phyloP scores from a whole-genome alignment of 73 alveolate genomes.

The Blepharisma stoltei region DNA sequence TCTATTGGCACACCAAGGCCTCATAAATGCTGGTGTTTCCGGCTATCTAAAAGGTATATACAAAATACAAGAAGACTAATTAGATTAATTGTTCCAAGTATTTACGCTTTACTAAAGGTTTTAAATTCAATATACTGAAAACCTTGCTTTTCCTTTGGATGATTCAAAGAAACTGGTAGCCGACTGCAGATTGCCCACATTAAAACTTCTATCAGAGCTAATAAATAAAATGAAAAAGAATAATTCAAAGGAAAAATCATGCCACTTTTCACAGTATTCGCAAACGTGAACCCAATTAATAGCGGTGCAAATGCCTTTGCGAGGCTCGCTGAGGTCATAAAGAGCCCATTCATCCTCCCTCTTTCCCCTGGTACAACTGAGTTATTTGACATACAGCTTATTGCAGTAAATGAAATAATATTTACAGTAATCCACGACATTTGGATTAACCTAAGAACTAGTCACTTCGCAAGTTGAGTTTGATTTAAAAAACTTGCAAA shows the following conservation, averaged over 20 bases:
- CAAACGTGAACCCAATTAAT: neutral
- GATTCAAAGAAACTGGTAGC: too few relatives aligned
- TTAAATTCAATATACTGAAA: too few relatives aligned
- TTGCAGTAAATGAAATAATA: neutral
- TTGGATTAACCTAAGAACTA: neutral
- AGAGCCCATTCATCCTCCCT: neutral
- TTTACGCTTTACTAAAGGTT: too few relatives aligned
- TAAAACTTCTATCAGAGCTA: neutral
- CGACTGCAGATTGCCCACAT: too few relatives aligned
- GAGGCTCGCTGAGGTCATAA: neutral
- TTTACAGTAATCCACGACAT: neutral
- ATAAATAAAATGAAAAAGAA: neutral
- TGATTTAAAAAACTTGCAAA: neutral
- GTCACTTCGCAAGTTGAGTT: neutral
- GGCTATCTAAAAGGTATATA: too few relatives aligned
- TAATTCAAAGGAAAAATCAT: neutral
- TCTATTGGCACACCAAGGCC: too few relatives aligned
- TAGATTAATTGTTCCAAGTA: too few relatives aligned
- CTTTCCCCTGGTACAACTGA: neutral
- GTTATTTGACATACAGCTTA: neutral
- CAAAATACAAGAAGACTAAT: too few relatives aligned
- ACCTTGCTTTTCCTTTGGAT: too few relatives aligned
- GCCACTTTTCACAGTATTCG: neutral
- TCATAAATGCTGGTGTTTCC: too few relatives aligned
- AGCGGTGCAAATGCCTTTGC: neutral